Conservation (phyloP, 495 filamentous ascomycete species). For the Parathielavia appendiculata region DNA sequence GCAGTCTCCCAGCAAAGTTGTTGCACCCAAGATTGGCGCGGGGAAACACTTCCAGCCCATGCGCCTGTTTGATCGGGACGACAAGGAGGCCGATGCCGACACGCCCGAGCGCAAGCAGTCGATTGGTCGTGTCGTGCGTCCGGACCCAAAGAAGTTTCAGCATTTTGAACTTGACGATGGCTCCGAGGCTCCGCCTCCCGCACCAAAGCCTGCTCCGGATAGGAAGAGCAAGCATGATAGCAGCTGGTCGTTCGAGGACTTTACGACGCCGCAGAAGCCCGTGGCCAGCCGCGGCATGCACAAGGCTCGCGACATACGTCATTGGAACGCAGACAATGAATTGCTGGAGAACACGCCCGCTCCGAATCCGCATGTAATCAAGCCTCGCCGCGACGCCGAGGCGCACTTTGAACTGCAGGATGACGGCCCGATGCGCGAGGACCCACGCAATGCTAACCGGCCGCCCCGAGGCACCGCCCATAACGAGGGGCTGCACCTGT, state of each 20-base stretch:
- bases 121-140: slow-evolving; percentile 49
- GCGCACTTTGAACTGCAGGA: slow-evolving; percentile 59
- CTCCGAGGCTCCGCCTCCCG: slow-evolving; percentile 35
- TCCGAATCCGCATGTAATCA: slow-evolving; percentile 49
- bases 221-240: slow-evolving; percentile 56
- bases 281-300: slow-evolving; percentile 38
- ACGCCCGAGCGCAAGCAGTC: slow-evolving; percentile 35
- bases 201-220: slow-evolving; percentile 29
- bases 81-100: slow-evolving; percentile 36
- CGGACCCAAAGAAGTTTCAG: slow-evolving; percentile 67
- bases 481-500: slow-evolving; percentile 65
- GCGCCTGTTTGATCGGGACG: slow-evolving; percentile 64
- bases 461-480: slow-evolving; percentile 43
- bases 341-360: slow-evolving; percentile 54
- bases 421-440: slow-evolving; percentile 19
- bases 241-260: slow-evolving; percentile 84
- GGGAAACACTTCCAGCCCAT: slow-evolving; percentile 65
- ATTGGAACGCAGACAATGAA: slow-evolving; percentile 69
- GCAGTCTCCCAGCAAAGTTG: slow-evolving; percentile 41
- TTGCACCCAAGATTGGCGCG: slow-evolving; percentile 59
- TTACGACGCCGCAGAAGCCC: slow-evolving; percentile 70
- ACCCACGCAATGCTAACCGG: slow-evolving; percentile 53
- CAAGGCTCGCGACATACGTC: slow-evolving; percentile 51
- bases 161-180: slow-evolving; percentile 84
- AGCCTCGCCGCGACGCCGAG: slow-evolving; percentile 72